These are phyloP conservation scores for Cordyceps tenuipes DNA, from an alignment of 2,329 filamentous ascomycete species.

Conservation along the genomic window DNA sequence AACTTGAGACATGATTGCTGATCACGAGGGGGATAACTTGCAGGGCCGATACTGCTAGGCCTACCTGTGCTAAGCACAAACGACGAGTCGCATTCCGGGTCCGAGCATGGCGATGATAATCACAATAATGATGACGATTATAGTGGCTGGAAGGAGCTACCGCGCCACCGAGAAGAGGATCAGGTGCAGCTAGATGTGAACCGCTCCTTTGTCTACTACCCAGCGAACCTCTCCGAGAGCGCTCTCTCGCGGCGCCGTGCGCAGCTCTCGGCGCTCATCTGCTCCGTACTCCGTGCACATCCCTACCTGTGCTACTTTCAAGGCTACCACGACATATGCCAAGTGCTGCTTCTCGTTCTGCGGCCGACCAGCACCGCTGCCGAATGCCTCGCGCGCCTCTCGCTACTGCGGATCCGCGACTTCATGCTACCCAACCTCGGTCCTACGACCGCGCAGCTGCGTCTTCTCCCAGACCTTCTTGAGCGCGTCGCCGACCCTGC, in stretches of 20 bases:
- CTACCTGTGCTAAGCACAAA: conserved; percentile 9
- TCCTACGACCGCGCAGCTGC: conserved; percentile 77
- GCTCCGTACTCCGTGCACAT: conserved; percentile 67
- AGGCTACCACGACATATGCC: conserved; percentile 96
- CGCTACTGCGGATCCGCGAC: conserved; percentile 82
- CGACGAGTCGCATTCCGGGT: conserved; percentile 12
- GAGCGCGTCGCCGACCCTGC: conserved; percentile 55
- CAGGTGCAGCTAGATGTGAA: conserved; percentile 91
- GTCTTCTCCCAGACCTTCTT: conserved; percentile 76
- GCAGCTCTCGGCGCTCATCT: conserved; percentile 74
- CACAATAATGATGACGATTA: not conserved
- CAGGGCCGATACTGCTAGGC: conserved; percentile 14
- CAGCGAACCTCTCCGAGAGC: conserved; percentile 58
- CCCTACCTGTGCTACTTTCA: conserved; percentile 93
- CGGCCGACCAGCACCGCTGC: conserved; percentile 48
- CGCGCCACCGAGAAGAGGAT: conserved; percentile 75
- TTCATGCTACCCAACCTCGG: conserved; percentile 90
- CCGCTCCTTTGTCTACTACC: conserved; percentile 96
- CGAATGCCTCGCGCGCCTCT: conserved; percentile 67
- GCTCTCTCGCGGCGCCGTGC: conserved; percentile 64
- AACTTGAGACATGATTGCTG: not conserved
- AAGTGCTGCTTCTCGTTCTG: conserved; percentile 85
- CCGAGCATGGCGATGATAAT: conserved; percentile 15
- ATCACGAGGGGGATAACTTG: not conserved
- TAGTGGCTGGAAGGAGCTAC: conserved; percentile 51